Percentiles rank a stretch among this genome's conserved stretches.
These are phyloP conservation scores for Schoenoplectus triqueter DNA, from an alignment of 202 grass and related monocot genomes.

Conservation along the genomic window DNA sequence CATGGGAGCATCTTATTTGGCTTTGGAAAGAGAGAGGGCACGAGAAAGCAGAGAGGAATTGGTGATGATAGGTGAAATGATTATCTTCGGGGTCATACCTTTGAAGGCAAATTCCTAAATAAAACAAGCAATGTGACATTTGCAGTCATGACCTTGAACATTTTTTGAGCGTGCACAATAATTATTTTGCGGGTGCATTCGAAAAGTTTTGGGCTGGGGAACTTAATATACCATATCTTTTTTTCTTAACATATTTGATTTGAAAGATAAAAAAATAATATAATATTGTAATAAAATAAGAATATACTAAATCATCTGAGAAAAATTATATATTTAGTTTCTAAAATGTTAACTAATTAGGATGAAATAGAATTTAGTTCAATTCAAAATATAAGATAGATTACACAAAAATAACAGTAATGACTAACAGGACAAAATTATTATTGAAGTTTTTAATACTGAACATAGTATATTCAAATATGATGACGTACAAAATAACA, in stretches of 20 bases:
- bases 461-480: neutral
- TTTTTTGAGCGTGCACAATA: neutral
- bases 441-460: neutral
- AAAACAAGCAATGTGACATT: conserved; percentile 13
- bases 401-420: neutral
- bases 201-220: no score
- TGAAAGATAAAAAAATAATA: neutral
- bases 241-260: no score
- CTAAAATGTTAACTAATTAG: neutral
- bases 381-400: neutral
- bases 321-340: neutral
- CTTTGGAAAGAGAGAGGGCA: conserved; percentile 28
- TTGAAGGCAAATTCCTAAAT: conserved; percentile 34
- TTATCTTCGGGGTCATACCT: conserved; percentile 41
- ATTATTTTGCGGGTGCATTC: neutral
- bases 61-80: conserved; percentile 92
- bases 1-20: conserved; percentile 39
- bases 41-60: neutral
- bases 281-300: neutral
- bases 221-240: no score
- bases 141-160: neutral
- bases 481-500: neutral
- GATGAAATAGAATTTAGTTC: neutral
- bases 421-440: neutral
- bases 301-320: neutral